Conservation (phyloP, 2,329 filamentous ascomycete genomes). For the Calonectria ilicicola region DNA sequence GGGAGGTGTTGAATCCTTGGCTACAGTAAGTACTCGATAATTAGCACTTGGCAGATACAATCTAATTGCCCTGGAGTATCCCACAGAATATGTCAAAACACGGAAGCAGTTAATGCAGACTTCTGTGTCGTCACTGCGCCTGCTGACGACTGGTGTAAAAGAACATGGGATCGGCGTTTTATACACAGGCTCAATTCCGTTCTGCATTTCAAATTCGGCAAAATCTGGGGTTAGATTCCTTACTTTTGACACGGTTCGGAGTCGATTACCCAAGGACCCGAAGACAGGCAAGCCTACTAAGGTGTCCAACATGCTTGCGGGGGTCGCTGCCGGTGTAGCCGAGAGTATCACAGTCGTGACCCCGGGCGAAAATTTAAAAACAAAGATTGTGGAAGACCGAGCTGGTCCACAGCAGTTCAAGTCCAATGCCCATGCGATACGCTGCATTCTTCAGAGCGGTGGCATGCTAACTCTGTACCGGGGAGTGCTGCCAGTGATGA, state of each 20-base stretch:
- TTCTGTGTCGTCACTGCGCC: not conserved
- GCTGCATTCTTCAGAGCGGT: not conserved
- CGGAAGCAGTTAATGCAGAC: not conserved
- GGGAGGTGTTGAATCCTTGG: slow-evolving; percentile 17
- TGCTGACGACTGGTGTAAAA: not conserved
- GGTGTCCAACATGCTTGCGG: not conserved
- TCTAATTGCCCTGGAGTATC: slow-evolving; percentile 17
- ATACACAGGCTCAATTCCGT: not conserved
- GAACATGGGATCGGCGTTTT: not conserved
- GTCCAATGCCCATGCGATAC: not conserved
- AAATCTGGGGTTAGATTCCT: not conserved
- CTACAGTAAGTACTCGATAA: slow-evolving; percentile 7
- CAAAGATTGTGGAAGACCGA: not conserved
- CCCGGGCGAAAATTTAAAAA: not conserved
- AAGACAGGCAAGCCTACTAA: not conserved
- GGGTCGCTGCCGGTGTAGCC: not conserved
- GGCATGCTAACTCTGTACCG: not conserved
- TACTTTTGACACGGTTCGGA: not conserved
- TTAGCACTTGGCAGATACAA: no score
- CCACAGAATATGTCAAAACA: slow-evolving; percentile 11
- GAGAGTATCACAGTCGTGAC: not conserved
- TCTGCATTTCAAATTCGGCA: not conserved
- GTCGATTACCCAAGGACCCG: not conserved
- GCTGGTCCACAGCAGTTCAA: not conserved
- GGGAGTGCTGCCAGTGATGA: slow-evolving; percentile 1